Percentiles rank a stretch among this genome's conserved stretches.
These are phyloP conservation scores for Tricladium varicosporioides DNA, from an alignment of 2,329 filamentous ascomycete species.

Conservation along the genomic window DNA sequence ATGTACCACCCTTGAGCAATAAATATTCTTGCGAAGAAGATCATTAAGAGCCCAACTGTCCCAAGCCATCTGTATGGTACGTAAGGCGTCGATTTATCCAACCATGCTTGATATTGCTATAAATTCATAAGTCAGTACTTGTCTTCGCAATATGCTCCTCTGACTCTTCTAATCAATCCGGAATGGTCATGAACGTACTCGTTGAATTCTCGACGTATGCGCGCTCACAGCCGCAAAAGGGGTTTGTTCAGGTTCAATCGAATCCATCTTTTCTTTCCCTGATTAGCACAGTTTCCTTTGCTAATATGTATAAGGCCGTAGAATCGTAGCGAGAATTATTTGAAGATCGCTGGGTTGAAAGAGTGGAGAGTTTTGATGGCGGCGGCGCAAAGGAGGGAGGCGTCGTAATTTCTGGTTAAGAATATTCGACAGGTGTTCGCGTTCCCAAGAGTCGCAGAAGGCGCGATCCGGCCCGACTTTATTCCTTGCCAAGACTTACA, in stretches of 20 bases:
- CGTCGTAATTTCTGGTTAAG: slow-evolving; percentile 11
- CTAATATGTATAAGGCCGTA: slow-evolving; percentile 1
- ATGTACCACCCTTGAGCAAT: slow-evolving; percentile 98
- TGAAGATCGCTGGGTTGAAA: background rate
- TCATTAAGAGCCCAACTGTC: slow-evolving; percentile 69
- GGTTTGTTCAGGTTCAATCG: slow-evolving; percentile 81
- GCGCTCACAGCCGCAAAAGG: slow-evolving; percentile 87
- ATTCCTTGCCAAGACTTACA: background rate
- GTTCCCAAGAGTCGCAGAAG: slow-evolving; percentile 7
- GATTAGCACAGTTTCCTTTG: slow-evolving; percentile 1
- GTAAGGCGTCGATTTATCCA: slow-evolving; percentile 91
- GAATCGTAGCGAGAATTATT: background rate
- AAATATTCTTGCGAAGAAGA: slow-evolving; percentile 89
- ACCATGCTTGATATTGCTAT: slow-evolving; percentile 89
- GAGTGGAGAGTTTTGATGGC: slow-evolving; percentile 1
- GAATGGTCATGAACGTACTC: slow-evolving; percentile 51
- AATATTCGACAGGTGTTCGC: slow-evolving; percentile 21
- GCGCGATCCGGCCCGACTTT: background rate
- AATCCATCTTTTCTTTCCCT: slow-evolving; percentile 63
- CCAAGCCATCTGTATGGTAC: slow-evolving; percentile 86
- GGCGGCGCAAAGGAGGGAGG: slow-evolving; percentile 12
- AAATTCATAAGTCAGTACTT: slow-evolving; percentile 17
- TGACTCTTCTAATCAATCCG: background rate
- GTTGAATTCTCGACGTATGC: slow-evolving; percentile 74
- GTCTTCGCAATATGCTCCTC: background rate